These are phyloP conservation scores for Ceratocystis huliohia DNA, from an alignment of 2,329 filamentous ascomycete species.

Conservation along the genomic window DNA sequence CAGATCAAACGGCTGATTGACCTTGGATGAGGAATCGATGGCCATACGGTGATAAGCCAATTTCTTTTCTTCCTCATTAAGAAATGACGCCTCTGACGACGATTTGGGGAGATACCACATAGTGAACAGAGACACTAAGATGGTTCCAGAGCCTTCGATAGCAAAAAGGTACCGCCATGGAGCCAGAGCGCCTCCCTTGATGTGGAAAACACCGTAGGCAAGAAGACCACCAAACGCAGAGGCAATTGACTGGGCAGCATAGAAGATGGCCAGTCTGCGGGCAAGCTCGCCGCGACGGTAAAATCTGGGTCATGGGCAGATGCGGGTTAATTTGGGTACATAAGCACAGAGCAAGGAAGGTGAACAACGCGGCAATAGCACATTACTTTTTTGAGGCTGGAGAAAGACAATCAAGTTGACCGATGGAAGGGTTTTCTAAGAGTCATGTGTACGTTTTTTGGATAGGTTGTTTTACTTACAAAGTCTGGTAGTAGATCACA, in stretches of 20 bases:
- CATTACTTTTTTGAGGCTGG: not conserved
- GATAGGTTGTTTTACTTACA: conserved; percentile 12
- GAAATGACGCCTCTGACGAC: conserved; percentile 51
- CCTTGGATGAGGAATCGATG: conserved; percentile 55
- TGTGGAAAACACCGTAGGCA: conserved; percentile 38
- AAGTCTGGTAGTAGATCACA: conserved; percentile 40
- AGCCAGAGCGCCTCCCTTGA: conserved; percentile 29
- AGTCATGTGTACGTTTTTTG: not conserved
- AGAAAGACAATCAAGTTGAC: not conserved
- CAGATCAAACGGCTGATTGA: conserved; percentile 41
- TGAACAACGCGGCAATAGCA: not conserved
- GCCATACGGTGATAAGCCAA: conserved; percentile 63
- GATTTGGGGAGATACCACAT: conserved; percentile 57
- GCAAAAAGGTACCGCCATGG: conserved; percentile 42
- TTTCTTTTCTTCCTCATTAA: conserved; percentile 51
- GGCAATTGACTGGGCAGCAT: conserved; percentile 62
- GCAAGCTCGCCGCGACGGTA: conserved; percentile 38
- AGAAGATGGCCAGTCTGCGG: conserved; percentile 50
- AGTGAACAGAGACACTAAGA: conserved; percentile 50
- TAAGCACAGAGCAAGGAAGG: not conserved
- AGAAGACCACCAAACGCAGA: conserved; percentile 41
- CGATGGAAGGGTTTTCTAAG: too few relatives aligned
- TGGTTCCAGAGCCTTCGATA: conserved; percentile 44
- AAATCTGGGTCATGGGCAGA: conserved; percentile 28
- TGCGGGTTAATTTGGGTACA: not conserved